Conservation (phyloP, 495 filamentous ascomycete species). For the Usnea hakonensis region DNA sequence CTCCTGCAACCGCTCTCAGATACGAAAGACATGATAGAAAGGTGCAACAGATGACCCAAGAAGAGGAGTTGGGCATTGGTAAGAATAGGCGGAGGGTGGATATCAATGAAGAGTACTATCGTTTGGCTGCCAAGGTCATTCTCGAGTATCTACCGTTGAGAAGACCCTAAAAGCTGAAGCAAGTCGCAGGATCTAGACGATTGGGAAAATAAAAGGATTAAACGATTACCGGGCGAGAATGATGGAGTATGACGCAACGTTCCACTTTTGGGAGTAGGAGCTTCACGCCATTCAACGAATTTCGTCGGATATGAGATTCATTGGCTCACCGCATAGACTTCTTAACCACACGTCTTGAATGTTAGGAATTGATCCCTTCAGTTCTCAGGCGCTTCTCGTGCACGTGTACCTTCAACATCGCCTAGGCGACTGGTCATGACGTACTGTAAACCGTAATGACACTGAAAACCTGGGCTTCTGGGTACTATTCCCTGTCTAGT, state of each 20-base stretch:
- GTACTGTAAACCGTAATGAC: neutral
- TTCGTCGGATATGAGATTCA: neutral
- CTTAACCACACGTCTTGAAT: neutral
- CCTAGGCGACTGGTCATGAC: neutral
- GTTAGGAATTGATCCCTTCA: neutral
- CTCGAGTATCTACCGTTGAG: neutral
- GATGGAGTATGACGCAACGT: constrained; percentile 53
- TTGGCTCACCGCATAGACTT: neutral
- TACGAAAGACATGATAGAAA: constrained; percentile 90
- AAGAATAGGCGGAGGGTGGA: constrained; percentile 64
- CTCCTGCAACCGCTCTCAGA: constrained; percentile 82
- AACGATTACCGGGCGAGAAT: constrained; percentile 77
- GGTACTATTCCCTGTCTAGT: neutral
- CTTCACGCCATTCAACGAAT: neutral
- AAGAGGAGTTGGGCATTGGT: constrained; percentile 76
- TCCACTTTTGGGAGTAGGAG: constrained; percentile 40
- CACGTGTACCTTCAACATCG: neutral
- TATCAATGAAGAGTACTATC: constrained; percentile 86
- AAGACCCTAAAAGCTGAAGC: neutral
- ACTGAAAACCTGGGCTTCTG: neutral
- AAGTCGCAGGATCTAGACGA: constrained; percentile 78
- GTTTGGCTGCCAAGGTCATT: constrained; percentile 44
- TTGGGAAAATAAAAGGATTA: constrained; percentile 93
- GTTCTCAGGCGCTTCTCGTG: neutral
- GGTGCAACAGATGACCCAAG: constrained; percentile 68